Evolutionary conservation across 768 basidiomycete species (phyloP), one percentile per base, ranked within the genome.

Genomic region (Imleria badia): DNA sequence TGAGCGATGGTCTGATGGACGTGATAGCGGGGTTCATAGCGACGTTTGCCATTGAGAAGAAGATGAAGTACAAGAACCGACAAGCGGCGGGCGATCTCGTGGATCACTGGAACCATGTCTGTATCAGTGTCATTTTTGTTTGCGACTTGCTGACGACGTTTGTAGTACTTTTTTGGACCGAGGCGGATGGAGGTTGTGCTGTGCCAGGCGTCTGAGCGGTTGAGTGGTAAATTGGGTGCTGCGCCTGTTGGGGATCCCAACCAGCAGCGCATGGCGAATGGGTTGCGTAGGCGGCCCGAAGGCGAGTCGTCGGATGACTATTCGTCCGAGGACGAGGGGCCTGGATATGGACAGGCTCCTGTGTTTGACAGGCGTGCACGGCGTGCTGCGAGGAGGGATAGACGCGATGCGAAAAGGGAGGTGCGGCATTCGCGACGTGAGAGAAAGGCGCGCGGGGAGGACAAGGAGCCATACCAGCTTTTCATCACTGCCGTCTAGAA

Each of bases 101-200:
- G 15, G 76, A 78, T 48, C 66, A 69, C 49, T 83, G 81, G 81
- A 83, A 83, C 53, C 73, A 78, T 38, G 81, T 81, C 20, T 5
- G 66, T 65, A 3, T 7, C 19, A 26, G 2, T 22, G 17, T 17
- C 3, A 0, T 2, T 41, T 7, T 6, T 33, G 22, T 15, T 3
- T 4, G 3, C n/a, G 11, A 13, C 10, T 36, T n/a, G 20, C 30
- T 59, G 5, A 30, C n/a, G n/a, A n/a, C n/a, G n/a, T n/a, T n/a
- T 22, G 2, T 42, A 81, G 80, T 71, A 75, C 66, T 81, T 80
- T 70, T 81, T 81, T 52, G 72, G 74, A 40, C 76, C 75, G 13
- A 74, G 80, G 13, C 58, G 65, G 54, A 72, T 81, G 58, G 73
- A 79, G n/a, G 71, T 73, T 30, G 66, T 73, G 52, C 69, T 81